Conservation (phyloP, 2,329 filamentous ascomycete species). For the Microcyclospora pomicola region DNA sequence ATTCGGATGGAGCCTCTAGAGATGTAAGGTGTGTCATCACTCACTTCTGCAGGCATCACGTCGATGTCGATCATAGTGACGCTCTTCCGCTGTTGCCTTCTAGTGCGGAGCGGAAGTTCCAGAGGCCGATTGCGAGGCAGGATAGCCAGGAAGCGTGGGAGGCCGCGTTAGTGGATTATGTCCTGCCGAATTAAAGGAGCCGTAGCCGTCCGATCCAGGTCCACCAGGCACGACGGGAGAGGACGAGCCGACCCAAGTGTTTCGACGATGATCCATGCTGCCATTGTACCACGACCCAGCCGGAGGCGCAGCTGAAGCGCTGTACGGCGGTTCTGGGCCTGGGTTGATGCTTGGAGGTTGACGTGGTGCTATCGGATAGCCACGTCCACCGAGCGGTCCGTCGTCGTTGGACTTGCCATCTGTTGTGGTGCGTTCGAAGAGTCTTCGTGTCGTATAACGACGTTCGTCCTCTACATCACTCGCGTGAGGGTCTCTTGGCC, state of each 20-base stretch:
- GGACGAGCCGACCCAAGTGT: background rate
- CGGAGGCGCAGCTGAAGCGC: background rate
- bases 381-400: background rate
- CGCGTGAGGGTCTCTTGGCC: constrained; percentile 6
- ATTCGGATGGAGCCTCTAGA: no score
- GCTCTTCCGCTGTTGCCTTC: no score
- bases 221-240: background rate
- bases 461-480: constrained; percentile 2
- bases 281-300: background rate
- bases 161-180: no score
- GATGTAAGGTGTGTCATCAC: no score
- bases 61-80: no score
- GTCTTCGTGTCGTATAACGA: background rate
- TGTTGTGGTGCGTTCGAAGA: background rate
- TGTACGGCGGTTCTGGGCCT: constrained; percentile 1
- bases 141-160: no score
- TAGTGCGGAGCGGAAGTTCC: no score
- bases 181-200: background rate
- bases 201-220: constrained; percentile 5
- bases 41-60: no score
- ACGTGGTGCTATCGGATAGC: constrained; percentile 7
- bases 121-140: no score
- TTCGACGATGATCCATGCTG: background rate
- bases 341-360: constrained; percentile 3
- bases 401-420: background rate